Evolutionary conservation across 208 protist species (phyloP).

Genomic region (Leishmania tarentolae): DNA sequence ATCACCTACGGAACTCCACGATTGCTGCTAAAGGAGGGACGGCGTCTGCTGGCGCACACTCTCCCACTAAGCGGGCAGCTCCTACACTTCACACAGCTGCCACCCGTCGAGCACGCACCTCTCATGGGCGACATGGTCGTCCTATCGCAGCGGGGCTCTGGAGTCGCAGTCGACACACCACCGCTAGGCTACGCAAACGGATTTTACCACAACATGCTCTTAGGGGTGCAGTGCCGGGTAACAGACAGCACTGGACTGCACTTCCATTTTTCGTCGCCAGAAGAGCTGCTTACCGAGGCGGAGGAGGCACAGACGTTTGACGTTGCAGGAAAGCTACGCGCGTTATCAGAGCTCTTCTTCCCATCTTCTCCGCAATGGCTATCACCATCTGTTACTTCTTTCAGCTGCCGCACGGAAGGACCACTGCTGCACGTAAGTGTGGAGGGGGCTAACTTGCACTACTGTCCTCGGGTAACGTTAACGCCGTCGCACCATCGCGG

Average conservation of each 20-base stretch:
- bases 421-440: constrained; percentile 30
- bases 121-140: background rate
- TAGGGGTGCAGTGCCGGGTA: constrained; percentile 11
- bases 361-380: constrained; percentile 22
- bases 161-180: background rate
- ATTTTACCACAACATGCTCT: constrained; percentile 28
- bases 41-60: constrained; percentile 35
- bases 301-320: constrained; percentile 25
- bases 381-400: constrained; percentile 27
- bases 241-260: background rate
- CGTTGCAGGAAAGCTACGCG: constrained; percentile 12
- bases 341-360: constrained; percentile 16
- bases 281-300: constrained; percentile 7
- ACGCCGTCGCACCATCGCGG: constrained; percentile 9
- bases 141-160: constrained; percentile 12
- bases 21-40: constrained; percentile 32
- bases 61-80: constrained; percentile 52
- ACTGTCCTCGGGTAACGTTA: constrained; percentile 37
- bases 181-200: constrained; percentile 22
- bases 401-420: constrained; percentile 16
- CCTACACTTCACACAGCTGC: constrained; percentile 29
- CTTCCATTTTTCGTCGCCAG: constrained; percentile 7
- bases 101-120: background rate
- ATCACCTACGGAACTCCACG: constrained; percentile 57
- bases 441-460: constrained; percentile 49